phyloP scores from a whole-genome alignment of 331 rosid species.

The Quercus tomentella region DNA sequence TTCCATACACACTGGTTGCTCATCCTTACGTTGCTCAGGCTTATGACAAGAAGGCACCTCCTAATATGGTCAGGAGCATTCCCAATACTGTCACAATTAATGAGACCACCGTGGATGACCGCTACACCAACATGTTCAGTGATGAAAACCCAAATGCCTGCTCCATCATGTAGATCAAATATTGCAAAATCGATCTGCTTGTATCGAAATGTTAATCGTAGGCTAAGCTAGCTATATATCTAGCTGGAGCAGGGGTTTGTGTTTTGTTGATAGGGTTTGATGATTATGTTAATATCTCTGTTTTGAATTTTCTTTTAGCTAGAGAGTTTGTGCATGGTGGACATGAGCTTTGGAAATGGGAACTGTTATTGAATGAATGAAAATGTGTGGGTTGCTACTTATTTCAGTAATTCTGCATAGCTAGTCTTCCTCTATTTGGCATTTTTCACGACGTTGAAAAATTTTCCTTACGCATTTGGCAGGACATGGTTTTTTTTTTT shows the following conservation, averaged over 20 bases:
- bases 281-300: too few species aligned
- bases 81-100: conserved; percentile 46
- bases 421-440: neutral
- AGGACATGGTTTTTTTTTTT: neutral
- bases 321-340: neutral
- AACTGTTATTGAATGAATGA: neutral
- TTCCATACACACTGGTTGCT: conserved; percentile 71
- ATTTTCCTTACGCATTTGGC: conserved; percentile 2
- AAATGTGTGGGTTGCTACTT: too few species aligned
- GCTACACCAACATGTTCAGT: conserved; percentile 57
- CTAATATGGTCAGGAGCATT: conserved; percentile 85
- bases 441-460: neutral
- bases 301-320: neutral
- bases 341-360: neutral
- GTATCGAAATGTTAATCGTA: neutral
- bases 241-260: neutral
- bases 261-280: neutral
- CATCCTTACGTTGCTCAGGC: conserved; percentile 77
- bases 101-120: conserved; percentile 58
- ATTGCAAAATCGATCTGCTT: neutral
- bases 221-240: neutral
- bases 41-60: conserved; percentile 95
- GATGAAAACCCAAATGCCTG: conserved; percentile 95
- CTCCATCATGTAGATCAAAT: conserved; percentile 54
- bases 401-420: too few species aligned